phyloP scores from a whole-genome alignment of 1,284 basidiomycete genomes.

The Sanguinoderma infundibulare region DNA sequence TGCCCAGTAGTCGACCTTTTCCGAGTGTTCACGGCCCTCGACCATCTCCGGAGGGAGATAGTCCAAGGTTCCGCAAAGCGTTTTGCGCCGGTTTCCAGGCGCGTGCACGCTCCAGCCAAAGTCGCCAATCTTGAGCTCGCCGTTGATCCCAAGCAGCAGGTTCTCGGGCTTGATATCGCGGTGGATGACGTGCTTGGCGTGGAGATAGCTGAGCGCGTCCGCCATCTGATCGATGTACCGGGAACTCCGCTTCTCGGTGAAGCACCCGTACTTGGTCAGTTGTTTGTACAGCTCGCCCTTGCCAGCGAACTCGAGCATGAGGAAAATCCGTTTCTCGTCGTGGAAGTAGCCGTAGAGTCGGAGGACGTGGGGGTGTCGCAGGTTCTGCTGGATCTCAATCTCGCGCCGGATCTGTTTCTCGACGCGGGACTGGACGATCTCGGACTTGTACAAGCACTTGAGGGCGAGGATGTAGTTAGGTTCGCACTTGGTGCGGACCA shows the following conservation, averaged over 20 bases:
- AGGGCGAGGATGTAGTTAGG: conserved; percentile 95
- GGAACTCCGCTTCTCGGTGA: conserved; percentile 86
- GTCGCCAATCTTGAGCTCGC: conserved; percentile 98
- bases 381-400: conserved; percentile 98
- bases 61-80: conserved; percentile 94
- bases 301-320: conserved; percentile 96
- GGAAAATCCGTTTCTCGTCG: conserved; percentile 96
- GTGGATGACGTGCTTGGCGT: conserved; percentile 97
- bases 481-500: conserved; percentile 90
- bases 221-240: conserved; percentile 99
- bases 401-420: conserved; percentile 96
- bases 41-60: conserved; percentile 99
- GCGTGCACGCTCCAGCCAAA: conserved; percentile 99
- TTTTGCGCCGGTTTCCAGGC: conserved; percentile 86
- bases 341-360: conserved; percentile 97
- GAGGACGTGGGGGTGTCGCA: conserved; percentile 94
- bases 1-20: conserved; percentile 96
- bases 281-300: conserved; percentile 98
- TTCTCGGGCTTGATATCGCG: conserved; percentile 99
- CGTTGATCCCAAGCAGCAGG: conserved; percentile 91
- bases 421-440: conserved; percentile 86
- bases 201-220: conserved; percentile 92
- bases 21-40: conserved; percentile 84
- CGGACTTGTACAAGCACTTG: conserved; percentile 97
- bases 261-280: conserved; percentile 83